A percentile compares a stretch with the other conserved stretches of the same genome.
These are phyloP conservation scores for Encephalitozoon hellem DNA, from an alignment of 371 early-diverging fungal genomes.

Conservation along the genomic window DNA sequence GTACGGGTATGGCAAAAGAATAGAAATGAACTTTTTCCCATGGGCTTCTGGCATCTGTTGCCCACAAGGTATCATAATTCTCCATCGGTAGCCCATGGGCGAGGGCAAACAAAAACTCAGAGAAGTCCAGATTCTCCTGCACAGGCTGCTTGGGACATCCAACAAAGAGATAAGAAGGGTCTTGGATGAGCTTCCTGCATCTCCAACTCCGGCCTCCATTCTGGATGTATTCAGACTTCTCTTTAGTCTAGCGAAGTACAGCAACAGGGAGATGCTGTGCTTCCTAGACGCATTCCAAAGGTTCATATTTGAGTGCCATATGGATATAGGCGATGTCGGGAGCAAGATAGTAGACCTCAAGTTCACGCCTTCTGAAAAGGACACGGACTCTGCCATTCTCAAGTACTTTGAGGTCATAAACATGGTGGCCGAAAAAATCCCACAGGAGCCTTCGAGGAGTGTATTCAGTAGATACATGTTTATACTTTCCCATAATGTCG, in stretches of 20 bases:
- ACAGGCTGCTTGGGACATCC: not conserved
- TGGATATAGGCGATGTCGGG: not conserved
- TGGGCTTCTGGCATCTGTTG: not conserved
- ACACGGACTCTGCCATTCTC: slow-evolving; percentile 24
- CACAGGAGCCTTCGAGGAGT: not conserved
- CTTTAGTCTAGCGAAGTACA: slow-evolving; percentile 10
- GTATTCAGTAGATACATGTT: slow-evolving; percentile 19
- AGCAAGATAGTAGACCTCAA: slow-evolving; percentile 1
- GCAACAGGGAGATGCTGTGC: slow-evolving; percentile 17
- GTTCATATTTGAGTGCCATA: not conserved
- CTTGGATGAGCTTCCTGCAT: not conserved
- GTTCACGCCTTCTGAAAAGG: slow-evolving; percentile 21
- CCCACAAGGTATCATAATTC: not conserved
- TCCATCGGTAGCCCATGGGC: not conserved
- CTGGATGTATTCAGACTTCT: not conserved
- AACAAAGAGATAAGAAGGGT: slow-evolving; percentile 10
- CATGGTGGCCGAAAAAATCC: not conserved
- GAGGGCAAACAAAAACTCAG: not conserved
- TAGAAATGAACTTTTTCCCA: not conserved
- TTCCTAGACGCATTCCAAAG: not conserved
- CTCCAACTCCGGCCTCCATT: not conserved
- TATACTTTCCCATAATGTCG: slow-evolving; percentile 1
- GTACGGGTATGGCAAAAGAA: not conserved
- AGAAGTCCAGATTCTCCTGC: not conserved
- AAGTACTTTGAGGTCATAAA: slow-evolving; percentile 23